A percentile compares a stretch with the other conserved stretches of the same genome.
Evolutionary conservation across 75 land plant species (phyloP).

Genomic region (Pinus tabuliformis): DNA sequence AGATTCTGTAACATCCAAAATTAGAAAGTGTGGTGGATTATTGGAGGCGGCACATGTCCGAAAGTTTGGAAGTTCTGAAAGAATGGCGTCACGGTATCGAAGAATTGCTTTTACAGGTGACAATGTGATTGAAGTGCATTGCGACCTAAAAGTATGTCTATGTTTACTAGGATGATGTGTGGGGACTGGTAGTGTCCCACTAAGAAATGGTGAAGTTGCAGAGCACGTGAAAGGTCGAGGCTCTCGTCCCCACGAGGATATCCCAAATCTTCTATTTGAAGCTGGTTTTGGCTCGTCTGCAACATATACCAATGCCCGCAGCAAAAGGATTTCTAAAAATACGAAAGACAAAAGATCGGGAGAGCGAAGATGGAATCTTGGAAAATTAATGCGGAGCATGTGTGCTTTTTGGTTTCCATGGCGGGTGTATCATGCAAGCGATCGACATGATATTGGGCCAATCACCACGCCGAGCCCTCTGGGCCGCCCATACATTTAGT

Average conservation of each 20-base stretch:
- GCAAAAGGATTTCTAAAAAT: neutral
- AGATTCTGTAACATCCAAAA: too few species aligned
- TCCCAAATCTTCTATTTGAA: slow-evolving; percentile 8
- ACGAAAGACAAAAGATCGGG: neutral
- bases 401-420: too few species aligned
- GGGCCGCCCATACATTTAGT: neutral
- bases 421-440: neutral
- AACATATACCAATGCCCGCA: neutral
- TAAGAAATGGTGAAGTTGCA: neutral
- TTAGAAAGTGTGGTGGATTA: too few species aligned
- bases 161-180: neutral
- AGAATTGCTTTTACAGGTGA: too few species aligned
- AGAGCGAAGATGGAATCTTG: too few species aligned
- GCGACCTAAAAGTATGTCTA: too few species aligned
- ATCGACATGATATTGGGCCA: slow-evolving; percentile 1
- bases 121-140: too few species aligned
- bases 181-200: neutral
- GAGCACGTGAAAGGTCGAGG: slow-evolving; percentile 7
- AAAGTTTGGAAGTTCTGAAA: too few species aligned
- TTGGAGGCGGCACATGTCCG: too few species aligned
- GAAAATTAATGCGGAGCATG: too few species aligned
- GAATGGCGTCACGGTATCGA: too few species aligned
- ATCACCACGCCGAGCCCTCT: neutral
- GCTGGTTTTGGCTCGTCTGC: neutral
- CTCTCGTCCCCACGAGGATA: slow-evolving; percentile 10